Evolutionary conservation across 208 protist genomes (phyloP), one percentile per base, ranked within the genome.

Genomic region (Acanthamoeba lenticulata): DNA sequence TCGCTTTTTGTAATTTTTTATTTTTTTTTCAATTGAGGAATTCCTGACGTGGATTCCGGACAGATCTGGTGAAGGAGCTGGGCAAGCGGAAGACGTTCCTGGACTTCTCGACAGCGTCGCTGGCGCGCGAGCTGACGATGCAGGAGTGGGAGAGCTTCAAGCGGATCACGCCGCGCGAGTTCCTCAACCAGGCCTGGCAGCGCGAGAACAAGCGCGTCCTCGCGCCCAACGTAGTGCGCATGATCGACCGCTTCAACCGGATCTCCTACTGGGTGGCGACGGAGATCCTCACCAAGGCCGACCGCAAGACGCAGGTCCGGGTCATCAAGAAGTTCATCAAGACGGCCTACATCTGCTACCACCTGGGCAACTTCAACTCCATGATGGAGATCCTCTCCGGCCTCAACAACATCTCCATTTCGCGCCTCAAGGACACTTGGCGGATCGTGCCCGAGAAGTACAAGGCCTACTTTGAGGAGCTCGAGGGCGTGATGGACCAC

Each of bases 121-220:
- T 88, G 7, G 79, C 79, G 36, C 42, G 60, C 5, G 52, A 92
- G 40, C 47, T 92, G 52, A 92, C 86, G 11, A 77, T 92, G 86
- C 27, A 57, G n/a, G 86, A 92, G 40, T 77, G 36, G 55, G 86
- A 92, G 86, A 45, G 69, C 24, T 92, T 74, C 57, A 40, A n/a
- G n/a, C 15, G n/a, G 3, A 47, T 92, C n/a, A 27, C 1, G 52
- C 86, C 86, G 62, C 34, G 86, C 36, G 86, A 92, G 57, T 92
- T 92, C 86, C 60, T 92, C 7, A 74, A 74, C n/a, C 86, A 92
- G 55, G 86, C 86, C 13, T 92, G 86, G 86, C 86, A 92, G 60
- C 15, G 29, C 7, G 86, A 92, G 24, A 52, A 92, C 86, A 92
- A 92, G 44, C 15, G 1, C 36, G 42, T 38, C 19, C 7, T 65